Evolutionary conservation across 768 basidiomycete genomes (phyloP), one percentile per base, ranked within the genome.

Genomic region (Suillus subalutaceus): DNA sequence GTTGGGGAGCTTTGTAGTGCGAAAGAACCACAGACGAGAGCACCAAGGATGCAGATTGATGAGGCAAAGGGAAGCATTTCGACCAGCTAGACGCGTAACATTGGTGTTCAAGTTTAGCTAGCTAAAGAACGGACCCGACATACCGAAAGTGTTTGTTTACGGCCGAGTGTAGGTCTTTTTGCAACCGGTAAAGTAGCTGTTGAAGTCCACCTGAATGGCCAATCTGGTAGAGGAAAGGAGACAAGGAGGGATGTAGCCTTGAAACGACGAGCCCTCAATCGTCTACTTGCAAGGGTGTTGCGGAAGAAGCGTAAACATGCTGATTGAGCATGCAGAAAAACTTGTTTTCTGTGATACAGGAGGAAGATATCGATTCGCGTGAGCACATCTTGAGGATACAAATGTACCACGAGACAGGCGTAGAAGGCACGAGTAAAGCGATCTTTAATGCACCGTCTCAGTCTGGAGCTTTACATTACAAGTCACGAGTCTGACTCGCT

Each of bases 21-120:
- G 20, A 79, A 68, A 32, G 78, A 73, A 6, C 76, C 76, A 18
- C 73, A 73, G 6, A 73, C 74, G 37, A 78, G 73, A 59, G 77
- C 77, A 18, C 74, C 78, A 10, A 79, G 76, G 50, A 79, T 72
- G 55, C 78, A 79, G 5, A 78, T 16, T 6, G 71, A 74, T 18
- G 76, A 79, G 41, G 76, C 77, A 56, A 79, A 79, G 38, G 76
- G 76, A 50, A 77, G 72, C 74, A 79, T 79, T 71, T 79, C 76
- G 69, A 77, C 76, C 72, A 79, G 73, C 76, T 77, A 74, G 50
- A 72, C 43, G 69, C 65, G 30, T 64, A 41, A 59, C 43, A 50
- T 66, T 68, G 63, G 71, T 66, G 38, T 3, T 26, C 26, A 26
- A 26, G 26, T 26, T 63, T 18, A 58, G 61, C 58, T 52, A n/a